These are phyloP conservation scores for Neospermospora avenae DNA, from an alignment of 2,329 filamentous ascomycete species.

Conservation along the genomic window DNA sequence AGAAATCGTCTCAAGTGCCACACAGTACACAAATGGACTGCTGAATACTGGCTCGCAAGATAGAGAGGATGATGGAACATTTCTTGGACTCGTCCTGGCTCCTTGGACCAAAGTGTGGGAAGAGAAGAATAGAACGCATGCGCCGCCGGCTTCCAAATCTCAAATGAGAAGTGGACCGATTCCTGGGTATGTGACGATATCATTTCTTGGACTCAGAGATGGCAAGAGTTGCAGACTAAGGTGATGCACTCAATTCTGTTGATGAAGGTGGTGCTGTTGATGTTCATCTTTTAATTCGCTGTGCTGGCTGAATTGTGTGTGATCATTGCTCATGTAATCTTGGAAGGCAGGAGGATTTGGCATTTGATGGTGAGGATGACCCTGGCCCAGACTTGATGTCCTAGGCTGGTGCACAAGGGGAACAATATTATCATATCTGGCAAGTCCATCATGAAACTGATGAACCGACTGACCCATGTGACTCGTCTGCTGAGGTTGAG, in stretches of 20 bases:
- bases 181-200: constrained; percentile 5
- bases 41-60: neutral
- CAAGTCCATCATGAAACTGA: constrained; percentile 16
- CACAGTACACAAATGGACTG: neutral
- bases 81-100: neutral
- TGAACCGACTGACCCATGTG: constrained; percentile 20
- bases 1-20: neutral
- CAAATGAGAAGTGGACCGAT: neutral
- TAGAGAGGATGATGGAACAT: neutral
- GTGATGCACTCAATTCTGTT: neutral
- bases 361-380: constrained; percentile 16
- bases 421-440: constrained; percentile 18
- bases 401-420: constrained; percentile 15
- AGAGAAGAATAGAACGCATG: neutral
- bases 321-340: constrained; percentile 1
- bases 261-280: constrained; percentile 12
- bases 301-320: neutral
- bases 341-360: neutral
- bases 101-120: neutral
- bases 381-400: constrained; percentile 16
- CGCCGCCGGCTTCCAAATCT: neutral
- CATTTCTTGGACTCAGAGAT: neutral
- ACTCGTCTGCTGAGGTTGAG: constrained; percentile 17
- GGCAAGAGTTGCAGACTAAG: neutral
- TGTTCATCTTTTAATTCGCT: constrained; percentile 12